These are phyloP conservation scores for Pyricularia pennisetigena DNA, from an alignment of 2,329 filamentous ascomycete genomes.

Conservation along the genomic window DNA sequence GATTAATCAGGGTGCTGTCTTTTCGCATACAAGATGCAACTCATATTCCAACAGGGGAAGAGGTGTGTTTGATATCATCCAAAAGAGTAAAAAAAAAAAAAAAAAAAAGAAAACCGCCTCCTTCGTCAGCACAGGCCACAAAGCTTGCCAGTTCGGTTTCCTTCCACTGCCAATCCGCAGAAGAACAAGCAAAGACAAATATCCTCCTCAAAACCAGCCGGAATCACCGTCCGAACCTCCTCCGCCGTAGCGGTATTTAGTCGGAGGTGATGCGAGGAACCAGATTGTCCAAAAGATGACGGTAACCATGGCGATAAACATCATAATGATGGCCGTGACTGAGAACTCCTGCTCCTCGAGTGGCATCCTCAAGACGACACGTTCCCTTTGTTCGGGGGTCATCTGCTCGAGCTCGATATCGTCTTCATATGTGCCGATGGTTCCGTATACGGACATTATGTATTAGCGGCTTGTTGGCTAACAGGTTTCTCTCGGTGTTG, in stretches of 20 bases:
- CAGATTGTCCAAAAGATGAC: background rate
- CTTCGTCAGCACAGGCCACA: no score
- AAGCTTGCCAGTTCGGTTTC: background rate
- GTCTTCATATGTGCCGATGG: background rate
- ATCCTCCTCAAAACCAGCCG: background rate
- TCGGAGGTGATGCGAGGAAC: background rate
- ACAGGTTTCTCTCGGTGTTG: background rate
- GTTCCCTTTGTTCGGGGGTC: background rate
- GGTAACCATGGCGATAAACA: background rate
- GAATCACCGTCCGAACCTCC: background rate
- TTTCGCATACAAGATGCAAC: background rate
- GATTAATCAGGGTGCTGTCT: no score
- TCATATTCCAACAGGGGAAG: background rate
- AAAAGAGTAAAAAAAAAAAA: background rate
- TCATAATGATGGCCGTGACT: background rate
- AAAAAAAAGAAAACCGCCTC: background rate
- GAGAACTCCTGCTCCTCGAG: background rate
- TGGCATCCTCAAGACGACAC: background rate
- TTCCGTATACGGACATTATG: background rate
- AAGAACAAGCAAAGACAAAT: background rate
- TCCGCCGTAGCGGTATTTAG: background rate
- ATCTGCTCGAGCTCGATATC: background rate
- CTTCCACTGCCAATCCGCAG: no score
- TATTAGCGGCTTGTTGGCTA: background rate
- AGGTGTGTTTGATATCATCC: background rate